These are phyloP conservation scores for Saturnispora gosingensis DNA, from an alignment of 805 yeast genomes.

Conservation along the genomic window DNA sequence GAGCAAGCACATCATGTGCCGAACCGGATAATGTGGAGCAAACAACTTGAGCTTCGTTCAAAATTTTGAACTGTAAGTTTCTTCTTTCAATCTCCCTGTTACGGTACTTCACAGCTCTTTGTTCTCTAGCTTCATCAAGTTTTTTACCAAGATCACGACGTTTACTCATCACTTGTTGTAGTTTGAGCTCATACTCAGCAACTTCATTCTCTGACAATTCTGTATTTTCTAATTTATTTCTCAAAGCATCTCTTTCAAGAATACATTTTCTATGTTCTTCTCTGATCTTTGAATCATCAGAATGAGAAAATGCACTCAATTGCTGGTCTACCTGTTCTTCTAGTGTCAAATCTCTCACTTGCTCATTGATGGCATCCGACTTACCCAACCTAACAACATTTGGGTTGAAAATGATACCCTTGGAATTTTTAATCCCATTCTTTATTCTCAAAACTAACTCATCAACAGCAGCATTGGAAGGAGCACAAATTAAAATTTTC, in stretches of 20 bases:
- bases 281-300: conserved; percentile 39
- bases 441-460: conserved; percentile 80
- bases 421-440: conserved; percentile 52
- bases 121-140: conserved; percentile 73
- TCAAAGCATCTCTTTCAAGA: conserved; percentile 46
- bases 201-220: conserved; percentile 33
- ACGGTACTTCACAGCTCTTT: conserved; percentile 56
- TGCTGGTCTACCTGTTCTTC: conserved; percentile 76
- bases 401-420: conserved; percentile 49
- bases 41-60: conserved; percentile 71
- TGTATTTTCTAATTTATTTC: conserved; percentile 28
- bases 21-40: conserved; percentile 92
- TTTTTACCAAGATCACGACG: conserved; percentile 63
- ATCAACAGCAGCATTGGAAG: conserved; percentile 98
- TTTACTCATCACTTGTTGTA: conserved; percentile 48
- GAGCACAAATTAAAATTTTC: conserved; percentile 87
- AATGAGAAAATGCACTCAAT: conserved; percentile 30
- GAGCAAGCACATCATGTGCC: conserved; percentile 78
- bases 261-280: conserved; percentile 44
- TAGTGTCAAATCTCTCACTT: conserved; percentile 73
- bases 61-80: conserved; percentile 60
- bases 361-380: conserved; percentile 74
- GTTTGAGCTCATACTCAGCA: conserved; percentile 37
- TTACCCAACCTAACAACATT: conserved; percentile 81
- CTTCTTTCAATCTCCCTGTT: conserved; percentile 72